Evolutionary conservation across 225 moss, liverwort and hornwort genomes (phyloP).

Genomic region (Neckera pumila): DNA sequence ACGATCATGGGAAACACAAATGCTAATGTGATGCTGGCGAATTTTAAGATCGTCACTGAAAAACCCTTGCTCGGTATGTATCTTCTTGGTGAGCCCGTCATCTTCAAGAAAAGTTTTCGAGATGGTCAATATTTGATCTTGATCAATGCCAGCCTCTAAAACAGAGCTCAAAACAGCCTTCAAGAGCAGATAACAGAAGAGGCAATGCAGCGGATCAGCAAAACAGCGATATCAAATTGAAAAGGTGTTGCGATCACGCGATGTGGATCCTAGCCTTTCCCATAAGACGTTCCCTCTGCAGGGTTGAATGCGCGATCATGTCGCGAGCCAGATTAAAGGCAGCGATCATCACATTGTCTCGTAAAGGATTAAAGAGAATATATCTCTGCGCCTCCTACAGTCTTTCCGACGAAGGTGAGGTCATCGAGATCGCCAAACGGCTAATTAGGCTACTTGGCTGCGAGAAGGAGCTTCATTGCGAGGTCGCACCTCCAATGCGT

Average conservation of each 20-base stretch:
- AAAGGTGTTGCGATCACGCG: not conserved
- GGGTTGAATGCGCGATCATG: not conserved
- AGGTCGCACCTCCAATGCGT: constrained; percentile 9
- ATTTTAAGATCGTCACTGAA: not conserved
- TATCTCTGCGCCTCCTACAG: constrained; percentile 32
- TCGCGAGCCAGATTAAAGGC: not conserved
- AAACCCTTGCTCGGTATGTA: not conserved
- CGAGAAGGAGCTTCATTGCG: not conserved
- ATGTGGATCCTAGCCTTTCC: not conserved
- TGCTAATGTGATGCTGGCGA: not conserved
- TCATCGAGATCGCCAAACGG: constrained; percentile 23
- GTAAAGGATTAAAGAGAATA: constrained; percentile 4
- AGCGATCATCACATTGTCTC: constrained; percentile 9
- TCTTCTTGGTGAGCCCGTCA: not conserved
- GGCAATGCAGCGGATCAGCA: not conserved
- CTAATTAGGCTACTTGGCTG: constrained; percentile 44
- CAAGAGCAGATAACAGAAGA: not conserved
- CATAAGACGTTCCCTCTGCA: not conserved
- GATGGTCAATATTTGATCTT: not conserved
- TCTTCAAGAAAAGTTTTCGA: not conserved
- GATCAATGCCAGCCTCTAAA: not conserved
- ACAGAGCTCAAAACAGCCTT: not conserved
- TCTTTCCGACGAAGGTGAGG: constrained; percentile 38
- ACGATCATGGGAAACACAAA: not conserved
- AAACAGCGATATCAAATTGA: not conserved